phyloP scores from a whole-genome alignment of 2,329 filamentous ascomycete genomes.

The Dichotomopilus funicola region DNA sequence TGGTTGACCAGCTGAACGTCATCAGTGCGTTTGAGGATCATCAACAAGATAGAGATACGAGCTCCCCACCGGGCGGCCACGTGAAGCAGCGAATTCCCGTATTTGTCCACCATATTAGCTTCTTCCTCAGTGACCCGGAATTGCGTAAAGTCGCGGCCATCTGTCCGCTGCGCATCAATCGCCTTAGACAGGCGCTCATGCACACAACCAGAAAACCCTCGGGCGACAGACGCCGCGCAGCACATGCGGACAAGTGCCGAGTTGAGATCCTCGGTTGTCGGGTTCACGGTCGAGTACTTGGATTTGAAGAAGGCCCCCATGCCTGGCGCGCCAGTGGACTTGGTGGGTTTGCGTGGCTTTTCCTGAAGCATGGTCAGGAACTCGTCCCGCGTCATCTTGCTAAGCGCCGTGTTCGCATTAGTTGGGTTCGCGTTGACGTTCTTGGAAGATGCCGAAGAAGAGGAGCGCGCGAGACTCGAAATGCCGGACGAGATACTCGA shows the following conservation, averaged over 20 bases:
- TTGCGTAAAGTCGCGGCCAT: slow-evolving; percentile 19
- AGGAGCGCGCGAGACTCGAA: slow-evolving; percentile 23
- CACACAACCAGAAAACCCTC: slow-evolving; percentile 13
- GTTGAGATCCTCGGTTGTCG: slow-evolving; percentile 23
- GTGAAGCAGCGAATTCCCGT: slow-evolving; percentile 24
- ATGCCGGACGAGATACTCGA: slow-evolving; percentile 26
- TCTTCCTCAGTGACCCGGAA: slow-evolving; percentile 23
- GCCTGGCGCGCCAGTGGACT: slow-evolving; percentile 3
- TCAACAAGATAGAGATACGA: slow-evolving; percentile 21
- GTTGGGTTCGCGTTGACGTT: slow-evolving; percentile 16
- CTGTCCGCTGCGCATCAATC: slow-evolving; percentile 21
- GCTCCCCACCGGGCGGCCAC: slow-evolving; percentile 25
- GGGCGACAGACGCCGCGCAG: slow-evolving; percentile 16
- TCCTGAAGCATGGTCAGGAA: slow-evolving; percentile 22
- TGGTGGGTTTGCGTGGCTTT: slow-evolving; percentile 18
- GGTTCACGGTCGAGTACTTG: slow-evolving; percentile 18
- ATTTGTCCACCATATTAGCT: slow-evolving; percentile 23
- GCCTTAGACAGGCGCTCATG: slow-evolving; percentile 22
- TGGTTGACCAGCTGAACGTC: slow-evolving; percentile 23
- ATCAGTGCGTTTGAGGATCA: slow-evolving; percentile 21
- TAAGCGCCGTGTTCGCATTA: slow-evolving; percentile 20
- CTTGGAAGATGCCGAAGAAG: slow-evolving; percentile 24
- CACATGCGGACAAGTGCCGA: slow-evolving; percentile 22
- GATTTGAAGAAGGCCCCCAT: slow-evolving; percentile 16
- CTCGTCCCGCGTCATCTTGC: slow-evolving; percentile 23